Conservation (phyloP, 306 rosid genomes). For the Sicyos baderoa region DNA sequence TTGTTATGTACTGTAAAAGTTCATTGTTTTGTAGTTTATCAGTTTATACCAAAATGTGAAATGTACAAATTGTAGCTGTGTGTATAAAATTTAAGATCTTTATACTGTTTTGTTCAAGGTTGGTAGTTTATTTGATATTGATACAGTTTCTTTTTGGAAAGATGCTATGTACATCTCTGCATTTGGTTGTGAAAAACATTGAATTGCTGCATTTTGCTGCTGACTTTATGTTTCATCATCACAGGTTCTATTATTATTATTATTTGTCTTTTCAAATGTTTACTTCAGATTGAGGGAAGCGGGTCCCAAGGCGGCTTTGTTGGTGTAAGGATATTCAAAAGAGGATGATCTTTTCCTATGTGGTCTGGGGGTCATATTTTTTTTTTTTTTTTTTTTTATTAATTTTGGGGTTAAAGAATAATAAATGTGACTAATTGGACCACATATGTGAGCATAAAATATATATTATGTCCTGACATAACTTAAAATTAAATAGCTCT, state of each 20-base stretch:
- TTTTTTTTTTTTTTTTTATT: too few relatives aligned
- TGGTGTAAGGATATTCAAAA: too few relatives aligned
- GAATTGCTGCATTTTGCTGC: background rate
- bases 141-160: conserved; percentile 4
- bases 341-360: too few relatives aligned
- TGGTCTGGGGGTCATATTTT: too few relatives aligned
- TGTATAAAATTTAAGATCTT: conserved; percentile 15
- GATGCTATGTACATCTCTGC: conserved; percentile 3
- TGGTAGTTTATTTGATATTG: background rate
- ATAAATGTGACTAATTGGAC: too few relatives aligned
- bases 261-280: background rate
- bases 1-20: conserved; percentile 14
- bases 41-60: conserved; percentile 13
- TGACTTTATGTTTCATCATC: background rate
- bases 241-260: background rate
- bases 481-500: too few relatives aligned
- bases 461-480: too few relatives aligned
- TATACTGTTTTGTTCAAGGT: conserved; percentile 5
- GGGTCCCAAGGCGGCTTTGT: too few relatives aligned
- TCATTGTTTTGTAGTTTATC: conserved; percentile 7
- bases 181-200: conserved; percentile 6
- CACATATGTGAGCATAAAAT: too few relatives aligned
- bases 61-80: conserved; percentile 17
- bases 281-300: background rate
- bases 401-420: too few relatives aligned